Percentiles rank a stretch among this genome's conserved stretches.
phyloP scores from a whole-genome alignment of 768 basidiomycete species.

The Leccinum subtestaceum region DNA sequence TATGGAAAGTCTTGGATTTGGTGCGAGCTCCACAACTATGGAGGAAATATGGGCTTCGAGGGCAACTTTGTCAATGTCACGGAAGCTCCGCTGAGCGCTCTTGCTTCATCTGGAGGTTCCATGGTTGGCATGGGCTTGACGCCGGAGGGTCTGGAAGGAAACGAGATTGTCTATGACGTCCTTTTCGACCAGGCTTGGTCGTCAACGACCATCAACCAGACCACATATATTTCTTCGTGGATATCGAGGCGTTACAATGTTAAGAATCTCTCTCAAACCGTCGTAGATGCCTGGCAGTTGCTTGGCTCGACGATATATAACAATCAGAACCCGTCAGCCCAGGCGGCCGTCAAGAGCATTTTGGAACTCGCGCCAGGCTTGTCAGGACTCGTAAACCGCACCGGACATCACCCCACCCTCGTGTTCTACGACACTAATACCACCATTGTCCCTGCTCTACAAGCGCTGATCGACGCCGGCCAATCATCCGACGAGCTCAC shows the following conservation, averaged over 20 bases:
- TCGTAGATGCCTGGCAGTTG: conserved; percentile 35
- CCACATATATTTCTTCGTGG: conserved; percentile 34
- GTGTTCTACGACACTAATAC: conserved; percentile 38
- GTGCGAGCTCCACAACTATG: background rate
- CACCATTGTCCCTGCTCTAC: conserved; percentile 75
- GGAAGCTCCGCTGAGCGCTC: conserved; percentile 17
- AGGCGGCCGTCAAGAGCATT: conserved; percentile 38
- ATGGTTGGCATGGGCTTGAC: conserved; percentile 41
- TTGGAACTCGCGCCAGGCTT: conserved; percentile 36
- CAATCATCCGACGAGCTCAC: conserved; percentile 15
- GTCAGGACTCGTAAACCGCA: conserved; percentile 32
- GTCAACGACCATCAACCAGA: conserved; percentile 30
- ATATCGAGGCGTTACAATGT: conserved; percentile 36
- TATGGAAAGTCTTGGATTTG: conserved; percentile 30
- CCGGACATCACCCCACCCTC: conserved; percentile 26
- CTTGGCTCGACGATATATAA: conserved; percentile 39
- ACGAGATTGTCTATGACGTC: conserved; percentile 42
- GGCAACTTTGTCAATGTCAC: background rate
- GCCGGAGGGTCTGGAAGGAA: conserved; percentile 42
- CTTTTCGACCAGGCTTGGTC: conserved; percentile 44
- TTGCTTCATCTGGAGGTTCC: conserved; percentile 28
- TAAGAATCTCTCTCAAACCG: conserved; percentile 22
- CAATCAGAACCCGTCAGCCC: conserved; percentile 33
- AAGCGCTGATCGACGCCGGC: conserved; percentile 52
- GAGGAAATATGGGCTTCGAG: background rate